Conservation (phyloP, 2,329 filamentous ascomycete species). For the Aureobasidium uvarum region DNA sequence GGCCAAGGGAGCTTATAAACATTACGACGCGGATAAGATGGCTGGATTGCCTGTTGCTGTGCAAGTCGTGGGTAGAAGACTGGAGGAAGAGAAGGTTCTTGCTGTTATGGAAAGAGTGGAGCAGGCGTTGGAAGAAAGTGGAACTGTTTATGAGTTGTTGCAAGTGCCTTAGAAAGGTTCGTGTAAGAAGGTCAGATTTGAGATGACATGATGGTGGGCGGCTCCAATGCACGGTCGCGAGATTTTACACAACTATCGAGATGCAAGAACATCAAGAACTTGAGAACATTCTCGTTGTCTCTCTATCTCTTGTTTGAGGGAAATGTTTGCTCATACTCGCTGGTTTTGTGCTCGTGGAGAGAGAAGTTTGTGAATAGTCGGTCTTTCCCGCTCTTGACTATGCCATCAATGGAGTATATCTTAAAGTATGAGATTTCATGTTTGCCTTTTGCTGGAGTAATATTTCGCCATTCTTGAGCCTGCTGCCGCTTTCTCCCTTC, state of each 20-base stretch:
- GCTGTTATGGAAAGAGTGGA: constrained; percentile 77
- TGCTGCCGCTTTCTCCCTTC: too few species aligned
- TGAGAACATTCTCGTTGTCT: too few species aligned
- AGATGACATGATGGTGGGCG: too few species aligned
- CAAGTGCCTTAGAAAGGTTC: constrained; percentile 36
- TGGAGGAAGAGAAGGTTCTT: constrained; percentile 87
- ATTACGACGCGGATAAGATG: constrained; percentile 81
- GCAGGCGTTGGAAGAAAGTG: constrained; percentile 61
- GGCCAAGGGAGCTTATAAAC: constrained; percentile 76
- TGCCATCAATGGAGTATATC: too few species aligned
- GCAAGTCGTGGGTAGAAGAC: constrained; percentile 73
- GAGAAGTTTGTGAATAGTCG: too few species aligned
- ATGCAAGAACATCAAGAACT: background rate
- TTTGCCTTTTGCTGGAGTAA: too few species aligned
- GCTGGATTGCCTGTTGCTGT: constrained; percentile 83
- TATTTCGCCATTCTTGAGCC: too few species aligned
- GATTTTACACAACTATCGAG: background rate
- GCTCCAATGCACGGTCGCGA: background rate
- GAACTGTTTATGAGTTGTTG: constrained; percentile 52
- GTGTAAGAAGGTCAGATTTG: background rate
- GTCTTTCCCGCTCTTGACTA: too few species aligned
- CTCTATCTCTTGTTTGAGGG: too few species aligned
- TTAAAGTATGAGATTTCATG: too few species aligned
- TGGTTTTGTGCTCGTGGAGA: too few species aligned
- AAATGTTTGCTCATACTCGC: too few species aligned